Percentiles rank a stretch among this genome's conserved stretches.
phyloP scores from a whole-genome alignment of 2,329 filamentous ascomycete genomes.

The Dothideomycetes sp. region DNA sequence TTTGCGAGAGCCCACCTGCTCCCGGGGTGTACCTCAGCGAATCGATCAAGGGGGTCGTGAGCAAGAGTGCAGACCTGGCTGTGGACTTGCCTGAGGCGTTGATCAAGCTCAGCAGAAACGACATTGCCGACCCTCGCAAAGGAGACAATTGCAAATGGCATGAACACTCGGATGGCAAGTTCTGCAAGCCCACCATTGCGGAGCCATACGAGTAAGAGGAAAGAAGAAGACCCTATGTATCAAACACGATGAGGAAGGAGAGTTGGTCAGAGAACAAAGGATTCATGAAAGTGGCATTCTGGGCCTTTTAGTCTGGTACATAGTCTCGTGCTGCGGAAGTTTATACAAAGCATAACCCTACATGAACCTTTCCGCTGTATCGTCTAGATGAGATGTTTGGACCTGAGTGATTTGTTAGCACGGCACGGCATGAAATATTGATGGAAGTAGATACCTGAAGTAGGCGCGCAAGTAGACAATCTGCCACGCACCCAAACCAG shows the following conservation, averaged over 20 bases:
- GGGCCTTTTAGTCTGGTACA: not conserved
- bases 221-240: too few relatives aligned
- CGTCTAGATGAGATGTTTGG: conserved; percentile 40
- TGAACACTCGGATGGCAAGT: conserved; percentile 15
- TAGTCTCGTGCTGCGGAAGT: not conserved
- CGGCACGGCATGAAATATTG: too few relatives aligned
- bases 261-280: too few relatives aligned
- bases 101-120: conserved; percentile 16
- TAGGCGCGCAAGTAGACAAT: conserved; percentile 95
- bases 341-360: not conserved
- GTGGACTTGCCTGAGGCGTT: conserved; percentile 19
- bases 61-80: conserved; percentile 16
- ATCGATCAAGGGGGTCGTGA: conserved; percentile 16
- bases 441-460: conserved; percentile 74
- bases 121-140: conserved; percentile 18
- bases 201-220: conserved; percentile 10
- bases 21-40: conserved; percentile 14
- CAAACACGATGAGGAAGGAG: too few relatives aligned
- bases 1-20: conserved; percentile 14
- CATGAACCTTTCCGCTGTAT: not conserved
- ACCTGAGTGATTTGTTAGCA: conserved; percentile 19
- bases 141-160: conserved; percentile 20
- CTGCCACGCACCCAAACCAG: conserved; percentile 90
- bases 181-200: conserved; percentile 4
- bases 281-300: not conserved